phyloP scores from a whole-genome alignment of 371 early-diverging fungal species.

The Mortierella sp. region DNA sequence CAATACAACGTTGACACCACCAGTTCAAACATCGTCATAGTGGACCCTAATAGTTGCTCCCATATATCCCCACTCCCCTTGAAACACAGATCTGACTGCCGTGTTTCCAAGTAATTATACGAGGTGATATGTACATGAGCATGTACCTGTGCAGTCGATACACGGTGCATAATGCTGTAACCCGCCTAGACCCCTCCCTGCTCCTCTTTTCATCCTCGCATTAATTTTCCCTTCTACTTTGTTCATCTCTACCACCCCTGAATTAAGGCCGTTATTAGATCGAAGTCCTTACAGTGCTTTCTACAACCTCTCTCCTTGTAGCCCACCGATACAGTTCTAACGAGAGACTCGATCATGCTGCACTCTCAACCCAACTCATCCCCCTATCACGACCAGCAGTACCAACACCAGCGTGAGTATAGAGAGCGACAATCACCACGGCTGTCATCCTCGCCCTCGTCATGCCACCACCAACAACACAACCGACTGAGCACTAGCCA shows the following conservation, averaged over 20 bases:
- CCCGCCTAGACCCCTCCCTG: not conserved
- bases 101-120: conserved; percentile 1
- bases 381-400: conserved; percentile 21
- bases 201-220: not conserved
- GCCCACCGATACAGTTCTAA: not conserved
- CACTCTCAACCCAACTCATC: conserved; percentile 9
- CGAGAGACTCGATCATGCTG: not conserved
- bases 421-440: conserved; percentile 7
- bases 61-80: no score
- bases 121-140: not conserved
- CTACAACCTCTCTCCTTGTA: not conserved
- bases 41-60: no score
- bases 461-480: conserved; percentile 4
- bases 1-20: no score
- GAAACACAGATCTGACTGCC: no score
- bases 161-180: not conserved
- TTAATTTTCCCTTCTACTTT: not conserved
- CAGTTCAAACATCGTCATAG: no score
- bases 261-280: no score
- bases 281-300: no score
- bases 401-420: conserved; percentile 14
- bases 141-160: not conserved
- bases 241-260: not conserved
- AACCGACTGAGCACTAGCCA: conserved; percentile 7
- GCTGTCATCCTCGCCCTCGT: conserved; percentile 1